Percentiles rank a stretch among this genome's conserved stretches.
Conservation (phyloP, 2,329 filamentous ascomycete species). For the Neoscytalidium dimidiatum region DNA sequence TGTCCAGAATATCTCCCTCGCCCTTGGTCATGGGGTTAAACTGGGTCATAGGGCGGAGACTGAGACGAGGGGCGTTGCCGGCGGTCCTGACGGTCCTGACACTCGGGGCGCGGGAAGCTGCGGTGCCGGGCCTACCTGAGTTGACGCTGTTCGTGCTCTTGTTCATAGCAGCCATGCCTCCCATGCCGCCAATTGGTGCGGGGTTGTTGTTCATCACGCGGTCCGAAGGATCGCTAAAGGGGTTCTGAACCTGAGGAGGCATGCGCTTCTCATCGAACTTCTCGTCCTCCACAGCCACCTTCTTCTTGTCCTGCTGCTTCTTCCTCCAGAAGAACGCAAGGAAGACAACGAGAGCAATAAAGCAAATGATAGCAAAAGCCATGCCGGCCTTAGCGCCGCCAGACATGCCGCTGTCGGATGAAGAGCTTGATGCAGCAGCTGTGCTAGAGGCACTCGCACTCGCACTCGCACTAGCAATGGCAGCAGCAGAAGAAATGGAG, state of each 20-base stretch:
- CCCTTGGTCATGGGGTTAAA: conserved; percentile 48
- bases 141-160: conserved; percentile 1
- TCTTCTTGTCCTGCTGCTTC: conserved; percentile 64
- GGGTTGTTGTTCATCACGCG: not conserved
- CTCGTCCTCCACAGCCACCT: conserved; percentile 41
- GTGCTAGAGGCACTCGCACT: conserved; percentile 27
- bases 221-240: not conserved
- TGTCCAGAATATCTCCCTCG: conserved; percentile 1
- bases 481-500: conserved; percentile 33
- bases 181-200: too few species aligned
- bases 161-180: not conserved
- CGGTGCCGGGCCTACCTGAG: not conserved
- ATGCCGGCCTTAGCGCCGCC: conserved; percentile 72
- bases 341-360: conserved; percentile 68
- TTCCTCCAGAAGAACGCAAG: conserved; percentile 55
- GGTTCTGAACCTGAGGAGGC: not conserved
- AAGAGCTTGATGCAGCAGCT: conserved; percentile 27
- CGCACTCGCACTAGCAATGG: conserved; percentile 26
- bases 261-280: conserved; percentile 32
- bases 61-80: conserved; percentile 73
- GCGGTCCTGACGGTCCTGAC: conserved; percentile 47
- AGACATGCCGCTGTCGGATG: conserved; percentile 42
- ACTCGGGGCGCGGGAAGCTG: conserved; percentile 32
- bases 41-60: conserved; percentile 80
- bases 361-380: conserved; percentile 76